phyloP scores from a whole-genome alignment of 2,329 filamentous ascomycete genomes.

The Fusarium burgessii region DNA sequence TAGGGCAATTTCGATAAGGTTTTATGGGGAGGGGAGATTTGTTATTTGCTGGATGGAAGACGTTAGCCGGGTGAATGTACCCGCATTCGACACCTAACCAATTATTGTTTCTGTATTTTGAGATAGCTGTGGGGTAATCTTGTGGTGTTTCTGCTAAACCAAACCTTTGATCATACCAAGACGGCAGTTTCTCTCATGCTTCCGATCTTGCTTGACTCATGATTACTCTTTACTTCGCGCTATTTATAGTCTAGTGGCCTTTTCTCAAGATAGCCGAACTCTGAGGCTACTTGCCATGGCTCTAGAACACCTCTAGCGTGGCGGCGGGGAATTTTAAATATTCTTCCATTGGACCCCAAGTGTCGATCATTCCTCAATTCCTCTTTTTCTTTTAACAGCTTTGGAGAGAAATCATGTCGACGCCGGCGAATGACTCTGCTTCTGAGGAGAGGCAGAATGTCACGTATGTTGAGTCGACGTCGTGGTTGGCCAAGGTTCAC shows the following conservation, averaged over 20 bases:
- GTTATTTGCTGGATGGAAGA: constrained; percentile 32
- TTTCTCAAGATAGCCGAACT: not conserved
- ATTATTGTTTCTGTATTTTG: not conserved
- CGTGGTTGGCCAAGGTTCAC: constrained; percentile 49
- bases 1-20: constrained; percentile 1
- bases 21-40: not conserved
- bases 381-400: not conserved
- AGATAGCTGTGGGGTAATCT: not conserved
- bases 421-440: not conserved
- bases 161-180: not conserved
- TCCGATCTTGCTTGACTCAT: not conserved
- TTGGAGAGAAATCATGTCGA: constrained; percentile 12
- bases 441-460: not conserved
- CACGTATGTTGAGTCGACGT: constrained; percentile 20
- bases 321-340: not conserved
- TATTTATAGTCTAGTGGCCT: not conserved
- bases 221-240: not conserved
- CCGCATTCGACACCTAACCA: not conserved
- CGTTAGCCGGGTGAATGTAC: constrained; percentile 13
- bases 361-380: constrained; percentile 14
- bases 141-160: not conserved
- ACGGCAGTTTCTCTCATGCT: not conserved
- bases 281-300: not conserved
- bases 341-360: not conserved
- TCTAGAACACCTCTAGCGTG: constrained; percentile 2